Percentiles rank a stretch among this genome's conserved stretches.
These are phyloP conservation scores for Cladosporium sp. DNA, from an alignment of 2,329 filamentous ascomycete species.

Conservation along the genomic window DNA sequence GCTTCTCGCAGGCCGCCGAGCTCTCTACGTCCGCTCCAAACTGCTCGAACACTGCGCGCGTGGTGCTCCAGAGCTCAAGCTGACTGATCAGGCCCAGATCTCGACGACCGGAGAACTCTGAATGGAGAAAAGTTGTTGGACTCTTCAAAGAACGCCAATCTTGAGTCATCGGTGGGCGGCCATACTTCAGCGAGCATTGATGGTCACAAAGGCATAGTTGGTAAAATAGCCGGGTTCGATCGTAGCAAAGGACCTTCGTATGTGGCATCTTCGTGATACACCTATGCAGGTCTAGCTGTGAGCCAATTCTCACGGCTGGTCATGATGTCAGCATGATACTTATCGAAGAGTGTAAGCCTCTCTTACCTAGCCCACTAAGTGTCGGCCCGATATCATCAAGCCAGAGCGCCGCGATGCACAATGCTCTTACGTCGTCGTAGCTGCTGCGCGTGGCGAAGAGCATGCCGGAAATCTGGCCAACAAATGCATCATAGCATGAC, in stretches of 20 bases:
- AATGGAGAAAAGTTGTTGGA: conserved; percentile 37
- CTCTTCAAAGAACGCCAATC: conserved; percentile 38
- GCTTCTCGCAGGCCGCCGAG: conserved; percentile 34
- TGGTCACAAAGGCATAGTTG: conserved; percentile 46
- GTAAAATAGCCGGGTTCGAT: conserved; percentile 43
- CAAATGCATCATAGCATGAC: conserved; percentile 37
- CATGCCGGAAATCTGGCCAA: conserved; percentile 32
- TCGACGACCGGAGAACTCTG: conserved; percentile 36
- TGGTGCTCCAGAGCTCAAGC: conserved; percentile 33
- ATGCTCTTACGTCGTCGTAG: conserved; percentile 37
- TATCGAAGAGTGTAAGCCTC: not conserved
- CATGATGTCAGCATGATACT: not conserved
- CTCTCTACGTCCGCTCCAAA: conserved; percentile 37
- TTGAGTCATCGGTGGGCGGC: conserved; percentile 42
- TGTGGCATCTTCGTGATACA: conserved; percentile 41
- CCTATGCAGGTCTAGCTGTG: conserved; percentile 43
- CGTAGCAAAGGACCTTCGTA: conserved; percentile 37
- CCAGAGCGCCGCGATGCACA: conserved; percentile 45
- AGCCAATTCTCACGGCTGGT: conserved; percentile 42
- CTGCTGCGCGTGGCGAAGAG: conserved; percentile 34
- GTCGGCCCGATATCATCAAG: conserved; percentile 34
- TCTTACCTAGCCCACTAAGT: conserved; percentile 33
- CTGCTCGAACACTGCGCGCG: conserved; percentile 33
- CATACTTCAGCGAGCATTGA: conserved; percentile 42
- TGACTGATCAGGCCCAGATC: conserved; percentile 34